phyloP scores from a whole-genome alignment of 2,329 filamentous ascomycete species.

The Ophiostoma fasciatum region DNA sequence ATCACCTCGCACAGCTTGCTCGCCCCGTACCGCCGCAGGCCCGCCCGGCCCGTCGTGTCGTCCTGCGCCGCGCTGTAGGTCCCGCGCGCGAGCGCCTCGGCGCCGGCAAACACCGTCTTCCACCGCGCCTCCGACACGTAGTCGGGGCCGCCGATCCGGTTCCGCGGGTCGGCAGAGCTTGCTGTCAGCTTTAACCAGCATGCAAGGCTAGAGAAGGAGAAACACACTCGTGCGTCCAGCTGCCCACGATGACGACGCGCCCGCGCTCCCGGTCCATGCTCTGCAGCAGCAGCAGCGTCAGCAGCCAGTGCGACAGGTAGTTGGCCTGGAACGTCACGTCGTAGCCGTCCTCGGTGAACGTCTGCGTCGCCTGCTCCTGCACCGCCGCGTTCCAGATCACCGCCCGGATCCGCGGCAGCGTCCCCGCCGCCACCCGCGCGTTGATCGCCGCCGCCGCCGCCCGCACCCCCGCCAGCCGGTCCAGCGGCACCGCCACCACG shows the following conservation, averaged over 20 bases:
- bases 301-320: constrained; percentile 20
- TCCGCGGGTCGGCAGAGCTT: constrained; percentile 6
- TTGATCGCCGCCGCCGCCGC: constrained; percentile 10
- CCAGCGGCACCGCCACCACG: constrained; percentile 10
- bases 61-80: constrained; percentile 14
- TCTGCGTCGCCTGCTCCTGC: constrained; percentile 13
- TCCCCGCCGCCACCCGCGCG: constrained; percentile 8
- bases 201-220: constrained; percentile 4
- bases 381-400: constrained; percentile 17
- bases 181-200: constrained; percentile 8
- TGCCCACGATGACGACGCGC: constrained; percentile 18
- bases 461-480: constrained; percentile 9
- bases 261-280: constrained; percentile 20
- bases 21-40: constrained; percentile 19
- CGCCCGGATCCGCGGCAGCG: constrained; percentile 16
- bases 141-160: constrained; percentile 8
- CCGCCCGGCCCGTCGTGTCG: constrained; percentile 12
- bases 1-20: constrained; percentile 19
- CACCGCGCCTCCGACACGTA: constrained; percentile 13
- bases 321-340: constrained; percentile 19
- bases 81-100: constrained; percentile 15
- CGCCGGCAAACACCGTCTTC: constrained; percentile 14
- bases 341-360: constrained; percentile 19
- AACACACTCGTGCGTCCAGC: constrained; percentile 19
- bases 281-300: constrained; percentile 18